Conservation (phyloP, 2,329 filamentous ascomycete genomes). For the Apiospora aurea region DNA sequence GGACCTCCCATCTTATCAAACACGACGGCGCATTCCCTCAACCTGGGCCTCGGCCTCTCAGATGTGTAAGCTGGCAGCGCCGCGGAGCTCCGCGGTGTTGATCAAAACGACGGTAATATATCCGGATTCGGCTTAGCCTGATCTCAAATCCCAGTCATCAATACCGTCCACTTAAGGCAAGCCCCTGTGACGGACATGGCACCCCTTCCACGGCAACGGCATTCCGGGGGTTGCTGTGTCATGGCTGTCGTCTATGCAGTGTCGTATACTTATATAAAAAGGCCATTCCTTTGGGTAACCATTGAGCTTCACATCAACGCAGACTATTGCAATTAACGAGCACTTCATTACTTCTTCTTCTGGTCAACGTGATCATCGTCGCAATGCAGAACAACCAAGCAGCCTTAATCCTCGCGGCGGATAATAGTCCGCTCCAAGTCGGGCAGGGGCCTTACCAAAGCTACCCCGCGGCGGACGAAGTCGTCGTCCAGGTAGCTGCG, state of each 20-base stretch:
- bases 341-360: too few relatives aligned
- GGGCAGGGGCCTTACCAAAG: slow-evolving; percentile 26
- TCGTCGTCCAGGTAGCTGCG: slow-evolving; percentile 26
- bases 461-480: slow-evolving; percentile 24
- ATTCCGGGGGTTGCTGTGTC: not conserved
- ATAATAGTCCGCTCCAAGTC: slow-evolving; percentile 25
- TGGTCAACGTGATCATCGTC: too few relatives aligned
- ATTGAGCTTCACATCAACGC: not conserved
- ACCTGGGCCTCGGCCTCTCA: not conserved
- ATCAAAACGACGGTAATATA: not conserved
- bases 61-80: not conserved
- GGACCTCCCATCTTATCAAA: too few relatives aligned
- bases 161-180: not conserved
- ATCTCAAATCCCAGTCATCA: fast-evolving
- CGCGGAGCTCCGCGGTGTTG: not conserved
- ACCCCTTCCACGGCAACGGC: not conserved
- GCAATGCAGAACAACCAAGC: slow-evolving; percentile 27
- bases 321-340: too few relatives aligned
- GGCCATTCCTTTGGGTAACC: not conserved
- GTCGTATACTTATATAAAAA: not conserved
- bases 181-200: not conserved
- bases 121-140: not conserved
- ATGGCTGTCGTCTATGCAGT: not conserved
- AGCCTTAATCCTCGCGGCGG: slow-evolving; percentile 16
- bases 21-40: not conserved